Evolutionary conservation across 176 grass and related monocot species (phyloP).

Genomic region (Aegilops speltoides): DNA sequence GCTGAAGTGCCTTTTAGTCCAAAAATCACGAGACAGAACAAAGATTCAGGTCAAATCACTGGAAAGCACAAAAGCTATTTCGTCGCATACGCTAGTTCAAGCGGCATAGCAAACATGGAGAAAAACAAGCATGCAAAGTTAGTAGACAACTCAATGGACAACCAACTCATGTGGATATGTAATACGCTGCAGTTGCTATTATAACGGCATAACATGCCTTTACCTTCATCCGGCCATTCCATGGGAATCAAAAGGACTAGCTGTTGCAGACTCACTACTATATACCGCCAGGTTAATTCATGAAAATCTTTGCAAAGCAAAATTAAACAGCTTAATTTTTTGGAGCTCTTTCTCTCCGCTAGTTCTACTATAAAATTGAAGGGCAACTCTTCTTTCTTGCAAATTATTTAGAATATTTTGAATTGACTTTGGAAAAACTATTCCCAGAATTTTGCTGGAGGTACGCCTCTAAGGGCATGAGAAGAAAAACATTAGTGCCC

Average conservation of each 20-base stretch:
- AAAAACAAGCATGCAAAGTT: neutral
- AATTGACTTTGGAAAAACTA: neutral
- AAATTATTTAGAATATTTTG: neutral
- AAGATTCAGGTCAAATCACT: conserved; percentile 2
- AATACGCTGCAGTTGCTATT: neutral
- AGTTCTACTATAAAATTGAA: neutral
- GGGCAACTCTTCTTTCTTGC: neutral
- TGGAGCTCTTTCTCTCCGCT: neutral
- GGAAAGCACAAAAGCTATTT: neutral
- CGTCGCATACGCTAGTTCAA: neutral
- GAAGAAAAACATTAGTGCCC: neutral
- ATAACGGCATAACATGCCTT: neutral
- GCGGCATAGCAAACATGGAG: neutral
- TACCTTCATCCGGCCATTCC: neutral
- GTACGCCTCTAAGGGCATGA: neutral
- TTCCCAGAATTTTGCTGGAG: neutral
- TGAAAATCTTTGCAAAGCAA: neutral
- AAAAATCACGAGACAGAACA: conserved; percentile 1
- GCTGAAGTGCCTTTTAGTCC: conserved; percentile 4
- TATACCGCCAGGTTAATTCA: neutral
- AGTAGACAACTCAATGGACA: neutral
- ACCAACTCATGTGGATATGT: neutral
- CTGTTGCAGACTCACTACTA: neutral
- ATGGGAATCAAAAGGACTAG: neutral
- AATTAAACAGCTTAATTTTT: neutral